Percentiles rank a stretch among this genome's conserved stretches.
phyloP scores from a whole-genome alignment of 768 basidiomycete genomes.

The Russula griseocarnosa region DNA sequence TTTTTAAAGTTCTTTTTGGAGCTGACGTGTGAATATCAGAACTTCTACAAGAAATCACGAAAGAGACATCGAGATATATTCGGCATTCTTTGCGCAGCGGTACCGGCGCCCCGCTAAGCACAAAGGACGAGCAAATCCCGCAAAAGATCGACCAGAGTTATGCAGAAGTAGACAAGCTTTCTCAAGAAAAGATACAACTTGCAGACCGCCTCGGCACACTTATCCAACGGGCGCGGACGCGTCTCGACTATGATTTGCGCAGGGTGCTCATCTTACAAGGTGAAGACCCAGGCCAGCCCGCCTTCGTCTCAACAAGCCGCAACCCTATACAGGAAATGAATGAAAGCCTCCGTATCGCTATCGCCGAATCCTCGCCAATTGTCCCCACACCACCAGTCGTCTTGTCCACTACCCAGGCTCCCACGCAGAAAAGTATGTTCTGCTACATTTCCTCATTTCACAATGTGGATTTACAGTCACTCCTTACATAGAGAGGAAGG shows the following conservation, averaged over 20 bases:
- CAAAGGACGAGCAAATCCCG: constrained; percentile 40
- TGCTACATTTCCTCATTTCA: not conserved
- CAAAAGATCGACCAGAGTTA: constrained; percentile 35
- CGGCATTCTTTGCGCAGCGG: constrained; percentile 40
- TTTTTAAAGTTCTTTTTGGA: not conserved
- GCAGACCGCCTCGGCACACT: constrained; percentile 44
- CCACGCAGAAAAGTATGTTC: constrained; percentile 23
- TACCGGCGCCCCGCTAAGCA: constrained; percentile 21
- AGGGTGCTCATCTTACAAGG: constrained; percentile 45
- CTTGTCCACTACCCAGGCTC: constrained; percentile 11
- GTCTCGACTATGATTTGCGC: constrained; percentile 46
- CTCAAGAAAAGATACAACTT: constrained; percentile 43
- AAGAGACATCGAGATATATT: constrained; percentile 43
- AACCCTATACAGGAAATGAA: constrained; percentile 41
- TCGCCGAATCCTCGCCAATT: constrained; percentile 24
- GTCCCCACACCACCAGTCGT: constrained; percentile 17
- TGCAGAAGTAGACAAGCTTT: constrained; percentile 35
- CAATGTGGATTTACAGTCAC: not conserved
- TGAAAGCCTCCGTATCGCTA: constrained; percentile 25
- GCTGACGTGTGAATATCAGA: constrained; percentile 33
- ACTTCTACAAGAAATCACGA: constrained; percentile 43
- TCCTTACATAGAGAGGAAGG: constrained; percentile 27
- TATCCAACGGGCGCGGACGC: constrained; percentile 44
- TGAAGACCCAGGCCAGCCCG: constrained; percentile 38
- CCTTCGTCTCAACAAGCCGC: constrained; percentile 31